Conservation (phyloP, 805 yeast species). For the Schwanniomyces sp. region DNA sequence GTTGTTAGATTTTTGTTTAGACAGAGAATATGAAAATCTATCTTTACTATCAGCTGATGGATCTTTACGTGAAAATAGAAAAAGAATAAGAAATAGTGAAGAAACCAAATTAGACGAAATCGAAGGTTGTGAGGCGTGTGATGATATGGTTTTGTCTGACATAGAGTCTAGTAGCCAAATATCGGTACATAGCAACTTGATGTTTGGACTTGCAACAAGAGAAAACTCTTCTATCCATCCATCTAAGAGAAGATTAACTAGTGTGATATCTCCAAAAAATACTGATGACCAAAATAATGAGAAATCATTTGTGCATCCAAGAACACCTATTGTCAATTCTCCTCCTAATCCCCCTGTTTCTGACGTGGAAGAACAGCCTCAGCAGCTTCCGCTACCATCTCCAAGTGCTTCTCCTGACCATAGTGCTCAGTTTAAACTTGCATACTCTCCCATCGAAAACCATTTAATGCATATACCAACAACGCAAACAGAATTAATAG, state of each 20-base stretch:
- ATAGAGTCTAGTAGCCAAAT: slow-evolving; percentile 25
- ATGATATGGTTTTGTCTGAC: slow-evolving; percentile 37
- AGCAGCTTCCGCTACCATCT: slow-evolving; percentile 64
- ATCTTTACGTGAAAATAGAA: slow-evolving; percentile 23
- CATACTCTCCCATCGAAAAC: slow-evolving; percentile 14
- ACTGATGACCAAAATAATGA: slow-evolving; percentile 5
- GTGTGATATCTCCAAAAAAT: slow-evolving; percentile 13
- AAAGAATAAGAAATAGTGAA: slow-evolving; percentile 19
- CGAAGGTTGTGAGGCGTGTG: slow-evolving; percentile 23
- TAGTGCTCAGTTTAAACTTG: slow-evolving; percentile 11
- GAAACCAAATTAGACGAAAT: slow-evolving; percentile 12
- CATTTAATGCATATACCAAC: slow-evolving; percentile 22
- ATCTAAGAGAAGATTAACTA: slow-evolving; percentile 36
- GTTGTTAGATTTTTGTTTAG: slow-evolving; percentile 32
- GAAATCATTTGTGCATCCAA: slow-evolving; percentile 13
- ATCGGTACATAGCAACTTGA: slow-evolving; percentile 13
- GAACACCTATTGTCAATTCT: slow-evolving; percentile 29
- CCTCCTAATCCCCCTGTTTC: slow-evolving; percentile 36
- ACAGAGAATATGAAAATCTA: slow-evolving; percentile 25
- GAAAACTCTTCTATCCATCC: slow-evolving; percentile 28
- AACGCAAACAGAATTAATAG: slow-evolving; percentile 39
- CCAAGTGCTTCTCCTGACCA: slow-evolving; percentile 47
- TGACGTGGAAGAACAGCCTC: slow-evolving; percentile 34
- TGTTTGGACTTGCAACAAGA: slow-evolving; percentile 9
- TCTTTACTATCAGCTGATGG: slow-evolving; percentile 15